These are phyloP conservation scores for Mucor mucedo DNA, from an alignment of 371 early-diverging fungal species.

Conservation along the genomic window DNA sequence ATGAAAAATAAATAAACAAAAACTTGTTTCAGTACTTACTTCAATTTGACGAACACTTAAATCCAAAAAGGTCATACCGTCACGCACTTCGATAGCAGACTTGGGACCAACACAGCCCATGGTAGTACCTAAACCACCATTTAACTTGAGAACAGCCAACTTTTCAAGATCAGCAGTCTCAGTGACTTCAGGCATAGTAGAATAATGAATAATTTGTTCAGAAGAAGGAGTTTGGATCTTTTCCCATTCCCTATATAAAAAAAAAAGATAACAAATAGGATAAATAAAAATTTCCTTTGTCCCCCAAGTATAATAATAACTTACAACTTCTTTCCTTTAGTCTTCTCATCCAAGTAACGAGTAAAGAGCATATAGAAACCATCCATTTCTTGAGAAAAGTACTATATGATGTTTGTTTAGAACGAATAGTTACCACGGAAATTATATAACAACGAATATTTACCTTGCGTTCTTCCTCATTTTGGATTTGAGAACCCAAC, in stretches of 20 bases:
- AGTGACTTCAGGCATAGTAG: conserved; percentile 60
- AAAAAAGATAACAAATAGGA: conserved; percentile 1
- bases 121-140: conserved; percentile 99
- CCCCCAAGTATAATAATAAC: conserved; percentile 26
- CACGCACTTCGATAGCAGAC: conserved; percentile 98
- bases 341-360: conserved; percentile 83
- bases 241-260: conserved; percentile 82
- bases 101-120: conserved; percentile 99
- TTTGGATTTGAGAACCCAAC: conserved; percentile 54
- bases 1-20: not conserved
- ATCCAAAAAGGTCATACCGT: conserved; percentile 98
- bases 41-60: conserved; percentile 98
- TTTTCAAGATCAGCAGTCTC: conserved; percentile 77
- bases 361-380: conserved; percentile 90
- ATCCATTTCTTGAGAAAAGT: conserved; percentile 81
- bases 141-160: conserved; percentile 98
- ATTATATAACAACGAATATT: conserved; percentile 37
- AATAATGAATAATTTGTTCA: conserved; percentile 86
- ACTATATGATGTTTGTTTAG: conserved; percentile 20
- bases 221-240: conserved; percentile 90
- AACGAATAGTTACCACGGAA: not conserved
- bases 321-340: conserved; percentile 86
- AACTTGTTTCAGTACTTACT: conserved; percentile 43
- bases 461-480: conserved; percentile 65
- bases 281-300: not conserved